A percentile compares a stretch with the other conserved stretches of the same genome.
Conservation (phyloP, 2,329 filamentous ascomycete genomes). For the Monilinia polystroma region DNA sequence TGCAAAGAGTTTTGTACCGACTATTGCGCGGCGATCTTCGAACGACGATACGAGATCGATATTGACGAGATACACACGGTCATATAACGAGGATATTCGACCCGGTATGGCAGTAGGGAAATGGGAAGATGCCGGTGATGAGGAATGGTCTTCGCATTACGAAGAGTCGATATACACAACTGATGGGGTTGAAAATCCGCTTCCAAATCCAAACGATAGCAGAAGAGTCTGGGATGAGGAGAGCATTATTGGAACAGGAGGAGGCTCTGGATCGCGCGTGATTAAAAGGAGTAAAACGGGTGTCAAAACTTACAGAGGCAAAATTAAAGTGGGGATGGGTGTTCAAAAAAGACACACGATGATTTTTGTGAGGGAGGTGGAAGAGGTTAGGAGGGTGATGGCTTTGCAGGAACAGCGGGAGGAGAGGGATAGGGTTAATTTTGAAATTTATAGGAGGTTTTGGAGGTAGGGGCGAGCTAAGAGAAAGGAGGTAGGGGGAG, state of each 20-base stretch:
- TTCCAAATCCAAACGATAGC: not conserved
- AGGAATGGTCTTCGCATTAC: not conserved
- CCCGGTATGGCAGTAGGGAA: not conserved
- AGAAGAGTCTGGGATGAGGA: not conserved
- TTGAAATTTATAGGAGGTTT: slow-evolving; percentile 17
- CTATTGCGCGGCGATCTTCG: not conserved
- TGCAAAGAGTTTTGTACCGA: not conserved
- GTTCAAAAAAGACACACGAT: slow-evolving; percentile 2
- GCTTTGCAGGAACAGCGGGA: not conserved
- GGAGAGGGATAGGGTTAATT: slow-evolving; percentile 17
- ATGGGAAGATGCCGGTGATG: not conserved
- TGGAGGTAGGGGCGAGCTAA: not conserved
- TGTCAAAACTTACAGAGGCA: not conserved
- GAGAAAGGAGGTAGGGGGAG: not conserved
- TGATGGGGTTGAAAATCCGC: not conserved
- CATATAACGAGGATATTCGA: not conserved
- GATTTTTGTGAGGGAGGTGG: not conserved
- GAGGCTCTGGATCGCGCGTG: not conserved
- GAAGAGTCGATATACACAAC: slow-evolving; percentile 2
- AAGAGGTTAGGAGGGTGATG: not conserved
- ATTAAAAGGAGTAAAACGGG: not conserved
- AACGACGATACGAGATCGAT: not conserved
- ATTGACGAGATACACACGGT: not conserved
- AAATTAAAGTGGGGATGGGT: slow-evolving; percentile 1
- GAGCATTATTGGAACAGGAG: not conserved